Evolutionary conservation across 106 monocot genomes (phyloP), one percentile per base, ranked within the genome.

Genomic region (Phalaenopsis aphrodite): DNA sequence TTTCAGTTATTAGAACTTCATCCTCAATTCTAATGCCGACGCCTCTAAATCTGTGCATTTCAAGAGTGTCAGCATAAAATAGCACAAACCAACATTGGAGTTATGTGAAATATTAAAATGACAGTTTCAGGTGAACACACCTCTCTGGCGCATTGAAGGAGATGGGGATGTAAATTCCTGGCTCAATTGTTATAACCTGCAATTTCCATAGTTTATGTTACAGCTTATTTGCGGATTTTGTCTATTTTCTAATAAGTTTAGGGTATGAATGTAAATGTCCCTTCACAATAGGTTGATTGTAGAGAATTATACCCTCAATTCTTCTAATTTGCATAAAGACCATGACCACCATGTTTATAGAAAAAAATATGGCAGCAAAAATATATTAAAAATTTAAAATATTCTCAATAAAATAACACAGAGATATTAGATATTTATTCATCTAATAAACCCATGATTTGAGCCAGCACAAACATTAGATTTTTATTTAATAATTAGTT

Each of bases 141-240:
- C 90, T 89, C 5, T 92, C 87, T 3, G 91, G 90, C 16, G 75
- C 92, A 75, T 88, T 83, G 42, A 74, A 90, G 9, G 90, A 87
- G 8, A 55, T 24, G 6, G 94, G 91, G 37, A 99, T 95, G 78
- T 94, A 99, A 68, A 95, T 75, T 24, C 98, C 98, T 9, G 94
- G 95, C 82, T 99, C 98, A 85, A 99, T 99, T 55, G 98, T 99
- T 81, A 93, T 91, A 23, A 99, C 89, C 97, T 94, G 90, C 56
- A 38, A 58, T 78, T 2, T 8, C 57, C 39, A 42, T 16, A 56
- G 55, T 21, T 37, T 36, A 52, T 21, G 19, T 47, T 47, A 8
- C 19, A 47, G 46, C n/a, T 43, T 19, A 43, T 18, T 75, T 45
- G 45, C 8, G 8, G 4, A 3, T 49, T 30, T 30, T 30, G 30